Evolutionary conservation across 1,139 yeast genomes (phyloP).

Genomic region (Debaryomyces sp.): DNA sequence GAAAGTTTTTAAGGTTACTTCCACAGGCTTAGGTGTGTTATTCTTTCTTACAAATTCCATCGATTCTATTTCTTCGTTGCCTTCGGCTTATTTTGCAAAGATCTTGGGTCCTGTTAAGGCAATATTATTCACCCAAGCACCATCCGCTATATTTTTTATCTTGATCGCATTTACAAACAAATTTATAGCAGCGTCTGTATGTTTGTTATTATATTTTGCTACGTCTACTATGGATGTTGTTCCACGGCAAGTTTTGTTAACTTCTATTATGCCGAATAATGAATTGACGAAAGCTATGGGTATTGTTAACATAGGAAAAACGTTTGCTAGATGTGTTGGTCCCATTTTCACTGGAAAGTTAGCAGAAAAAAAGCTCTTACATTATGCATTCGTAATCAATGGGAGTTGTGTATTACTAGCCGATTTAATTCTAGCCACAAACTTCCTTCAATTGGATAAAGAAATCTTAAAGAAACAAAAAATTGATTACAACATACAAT

Average conservation of each 20-base stretch:
- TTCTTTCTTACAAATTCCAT: constrained; percentile 66
- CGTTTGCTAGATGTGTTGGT: constrained; percentile 80
- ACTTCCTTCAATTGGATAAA: constrained; percentile 43
- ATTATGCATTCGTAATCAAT: constrained; percentile 63
- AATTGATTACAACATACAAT: constrained; percentile 1
- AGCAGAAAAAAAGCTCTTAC: constrained; percentile 54
- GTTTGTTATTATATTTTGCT: constrained; percentile 55
- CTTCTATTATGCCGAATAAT: constrained; percentile 61
- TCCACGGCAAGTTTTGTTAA: constrained; percentile 78
- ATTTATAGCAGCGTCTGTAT: constrained; percentile 44
- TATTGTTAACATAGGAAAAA: constrained; percentile 80
- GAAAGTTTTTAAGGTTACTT: constrained; percentile 38
- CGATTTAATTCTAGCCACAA: constrained; percentile 43
- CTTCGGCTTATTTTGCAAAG: constrained; percentile 71
- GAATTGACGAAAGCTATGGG: constrained; percentile 84
- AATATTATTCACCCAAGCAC: constrained; percentile 74
- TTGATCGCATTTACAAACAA: constrained; percentile 27
- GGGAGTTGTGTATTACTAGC: constrained; percentile 56
- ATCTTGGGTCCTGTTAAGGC: constrained; percentile 78
- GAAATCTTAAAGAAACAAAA: constrained; percentile 24
- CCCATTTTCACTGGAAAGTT: constrained; percentile 78
- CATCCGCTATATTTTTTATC: constrained; percentile 67
- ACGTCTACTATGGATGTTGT: constrained; percentile 87
- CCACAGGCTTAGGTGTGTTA: constrained; percentile 46
- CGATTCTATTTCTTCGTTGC: constrained; percentile 65